phyloP scores from a whole-genome alignment of 768 basidiomycete species.

The Pisolithus orientalis region DNA sequence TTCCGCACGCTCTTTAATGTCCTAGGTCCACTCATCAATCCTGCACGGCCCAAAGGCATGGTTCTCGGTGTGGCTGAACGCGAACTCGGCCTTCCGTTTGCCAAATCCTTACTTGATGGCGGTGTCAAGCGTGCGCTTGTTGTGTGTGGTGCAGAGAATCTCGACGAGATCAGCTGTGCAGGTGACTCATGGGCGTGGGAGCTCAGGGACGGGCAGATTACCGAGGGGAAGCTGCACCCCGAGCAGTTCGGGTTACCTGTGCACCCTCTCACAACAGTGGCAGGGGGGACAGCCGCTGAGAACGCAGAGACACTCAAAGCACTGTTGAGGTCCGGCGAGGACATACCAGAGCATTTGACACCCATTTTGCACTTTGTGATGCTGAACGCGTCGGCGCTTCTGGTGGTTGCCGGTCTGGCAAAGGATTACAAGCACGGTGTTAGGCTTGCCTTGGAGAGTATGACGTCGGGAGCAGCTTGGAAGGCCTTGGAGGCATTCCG shows the following conservation, averaged over 20 bases:
- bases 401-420: slow-evolving; percentile 80
- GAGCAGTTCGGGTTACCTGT: slow-evolving; percentile 69
- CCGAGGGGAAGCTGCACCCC: slow-evolving; percentile 56
- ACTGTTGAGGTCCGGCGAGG: slow-evolving; percentile 53
- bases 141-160: slow-evolving; percentile 85
- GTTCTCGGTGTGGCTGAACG: slow-evolving; percentile 84
- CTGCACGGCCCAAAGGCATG: slow-evolving; percentile 80
- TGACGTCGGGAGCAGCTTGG: slow-evolving; percentile 57
- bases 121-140: slow-evolving; percentile 83
- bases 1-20: slow-evolving; percentile 98
- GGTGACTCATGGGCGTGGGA: slow-evolving; percentile 86
- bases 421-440: slow-evolving; percentile 66
- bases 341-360: slow-evolving; percentile 48
- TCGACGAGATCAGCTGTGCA: slow-evolving; percentile 95
- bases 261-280: slow-evolving; percentile 66
- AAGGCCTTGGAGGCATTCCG: slow-evolving; percentile 48
- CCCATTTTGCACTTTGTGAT: slow-evolving; percentile 83
- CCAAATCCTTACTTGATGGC: slow-evolving; percentile 60
- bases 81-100: slow-evolving; percentile 78
- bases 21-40: slow-evolving; percentile 91
- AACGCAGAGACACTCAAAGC: slow-evolving; percentile 71
- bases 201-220: slow-evolving; percentile 62
- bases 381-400: slow-evolving; percentile 82
- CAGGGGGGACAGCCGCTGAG: slow-evolving; percentile 66
- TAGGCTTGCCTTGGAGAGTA: slow-evolving; percentile 53